Percentiles rank a stretch among this genome's conserved stretches.
phyloP scores from a whole-genome alignment of 2,329 filamentous ascomycete species.

The Penicillium sp. region DNA sequence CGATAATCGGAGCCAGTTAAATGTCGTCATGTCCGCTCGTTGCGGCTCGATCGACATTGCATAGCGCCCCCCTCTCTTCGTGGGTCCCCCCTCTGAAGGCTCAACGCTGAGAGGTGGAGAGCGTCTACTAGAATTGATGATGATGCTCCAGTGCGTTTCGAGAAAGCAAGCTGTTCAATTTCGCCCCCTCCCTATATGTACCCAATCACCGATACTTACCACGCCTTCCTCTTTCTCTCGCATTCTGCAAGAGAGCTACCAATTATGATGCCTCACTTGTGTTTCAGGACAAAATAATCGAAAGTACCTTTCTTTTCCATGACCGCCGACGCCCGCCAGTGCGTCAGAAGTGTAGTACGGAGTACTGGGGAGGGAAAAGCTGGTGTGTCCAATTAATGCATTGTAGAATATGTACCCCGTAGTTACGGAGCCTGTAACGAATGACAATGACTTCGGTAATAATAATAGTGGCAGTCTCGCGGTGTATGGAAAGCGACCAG shows the following conservation, averaged over 20 bases:
- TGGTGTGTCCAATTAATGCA: neutral
- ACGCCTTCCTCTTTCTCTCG: neutral
- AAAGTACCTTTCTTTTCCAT: neutral
- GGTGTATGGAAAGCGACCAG: neutral
- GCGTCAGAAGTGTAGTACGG: neutral
- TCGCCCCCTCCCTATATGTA: slow-evolving; percentile 3
- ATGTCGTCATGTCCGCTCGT: slow-evolving; percentile 24
- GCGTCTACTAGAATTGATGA: neutral
- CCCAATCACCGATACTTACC: neutral
- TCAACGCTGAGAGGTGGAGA: slow-evolving; percentile 26
- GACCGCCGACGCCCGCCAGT: neutral
- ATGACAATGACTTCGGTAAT: neutral
- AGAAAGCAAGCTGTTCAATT: neutral
- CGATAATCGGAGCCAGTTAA: slow-evolving; percentile 18
- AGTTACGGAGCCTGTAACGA: neutral
- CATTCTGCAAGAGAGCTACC: slow-evolving; percentile 3
- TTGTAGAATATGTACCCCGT: neutral
- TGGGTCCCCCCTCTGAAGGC: neutral
- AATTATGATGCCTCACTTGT: slow-evolving; percentile 9
- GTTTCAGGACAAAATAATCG: neutral
- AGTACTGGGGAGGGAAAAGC: too few relatives aligned
- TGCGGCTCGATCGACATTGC: slow-evolving; percentile 39
- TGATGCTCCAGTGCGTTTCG: neutral
- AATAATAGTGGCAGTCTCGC: neutral
- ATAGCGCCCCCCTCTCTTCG: slow-evolving; percentile 24